These are phyloP conservation scores for Teratosphaeria pseudoeucalypti DNA, from an alignment of 2,329 filamentous ascomycete genomes.

Conservation along the genomic window DNA sequence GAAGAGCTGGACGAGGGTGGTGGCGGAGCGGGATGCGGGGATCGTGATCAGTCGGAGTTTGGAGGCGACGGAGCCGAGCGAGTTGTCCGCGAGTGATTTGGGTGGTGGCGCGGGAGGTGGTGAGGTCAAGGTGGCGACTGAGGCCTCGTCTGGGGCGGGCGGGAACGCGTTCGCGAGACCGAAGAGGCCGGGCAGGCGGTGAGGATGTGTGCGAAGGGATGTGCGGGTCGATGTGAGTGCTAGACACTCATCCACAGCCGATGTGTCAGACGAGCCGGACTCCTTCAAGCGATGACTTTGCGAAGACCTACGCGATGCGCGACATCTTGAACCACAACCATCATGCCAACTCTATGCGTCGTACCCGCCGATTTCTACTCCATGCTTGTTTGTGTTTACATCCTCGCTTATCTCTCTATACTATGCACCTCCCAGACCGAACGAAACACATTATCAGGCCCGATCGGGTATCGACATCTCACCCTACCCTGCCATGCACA, in stretches of 20 bases:
- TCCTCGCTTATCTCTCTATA: background rate
- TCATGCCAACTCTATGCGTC: background rate
- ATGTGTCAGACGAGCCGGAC: background rate
- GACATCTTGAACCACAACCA: background rate
- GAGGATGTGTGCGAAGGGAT: conserved; percentile 1
- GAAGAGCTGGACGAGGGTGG: conserved; percentile 45
- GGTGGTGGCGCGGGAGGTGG: conserved; percentile 35
- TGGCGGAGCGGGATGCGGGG: conserved; percentile 57
- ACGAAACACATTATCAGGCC: too few relatives aligned
- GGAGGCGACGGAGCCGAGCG: conserved; percentile 54
- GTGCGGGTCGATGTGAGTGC: background rate
- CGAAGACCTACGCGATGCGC: background rate
- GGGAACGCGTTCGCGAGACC: conserved; percentile 65
- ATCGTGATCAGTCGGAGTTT: conserved; percentile 59
- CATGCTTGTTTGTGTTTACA: background rate
- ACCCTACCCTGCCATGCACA: too few relatives aligned
- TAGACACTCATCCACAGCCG: background rate
- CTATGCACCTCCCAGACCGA: background rate
- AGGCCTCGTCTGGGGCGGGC: conserved; percentile 44
- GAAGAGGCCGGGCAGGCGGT: conserved; percentile 62
- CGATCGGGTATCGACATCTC: too few relatives aligned
- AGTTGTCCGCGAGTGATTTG: conserved; percentile 59
- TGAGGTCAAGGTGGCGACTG: conserved; percentile 40
- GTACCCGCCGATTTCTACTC: background rate
- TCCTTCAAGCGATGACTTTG: background rate